Conservation (phyloP, 805 yeast genomes). For the Komagataella ulmi region DNA sequence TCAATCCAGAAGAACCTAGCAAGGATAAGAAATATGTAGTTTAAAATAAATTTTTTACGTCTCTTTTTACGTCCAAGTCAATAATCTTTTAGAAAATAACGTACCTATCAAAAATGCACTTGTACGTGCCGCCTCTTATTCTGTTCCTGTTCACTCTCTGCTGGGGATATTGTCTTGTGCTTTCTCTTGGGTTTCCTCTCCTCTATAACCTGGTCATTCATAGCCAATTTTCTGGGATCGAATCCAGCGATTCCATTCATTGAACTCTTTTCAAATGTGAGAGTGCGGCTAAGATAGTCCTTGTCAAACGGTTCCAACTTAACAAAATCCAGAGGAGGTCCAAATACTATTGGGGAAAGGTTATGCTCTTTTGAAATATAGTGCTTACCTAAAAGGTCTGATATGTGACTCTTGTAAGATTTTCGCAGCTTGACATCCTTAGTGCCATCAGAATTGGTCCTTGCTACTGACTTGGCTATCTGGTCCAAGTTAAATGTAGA, state of each 20-base stretch:
- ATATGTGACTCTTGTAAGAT: constrained; percentile 87
- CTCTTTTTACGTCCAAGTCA: neutral
- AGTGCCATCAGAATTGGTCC: constrained; percentile 78
- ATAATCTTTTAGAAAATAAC: neutral
- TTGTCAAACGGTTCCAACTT: constrained; percentile 36
- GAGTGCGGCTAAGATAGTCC: constrained; percentile 30
- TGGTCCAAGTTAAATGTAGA: constrained; percentile 52
- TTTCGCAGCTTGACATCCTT: constrained; percentile 89
- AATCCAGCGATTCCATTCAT: constrained; percentile 69
- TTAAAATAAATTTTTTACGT: neutral
- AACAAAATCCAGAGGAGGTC: constrained; percentile 25
- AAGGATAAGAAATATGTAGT: neutral
- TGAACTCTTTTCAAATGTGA: constrained; percentile 52
- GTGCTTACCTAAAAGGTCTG: constrained; percentile 74
- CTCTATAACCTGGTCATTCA: constrained; percentile 22
- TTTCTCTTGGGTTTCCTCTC: constrained; percentile 14
- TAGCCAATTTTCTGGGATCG: constrained; percentile 53
- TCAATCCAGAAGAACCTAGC: neutral
- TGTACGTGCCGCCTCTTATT: constrained; percentile 18
- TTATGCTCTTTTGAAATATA: constrained; percentile 36
- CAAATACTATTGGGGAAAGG: constrained; percentile 23
- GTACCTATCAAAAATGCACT: constrained; percentile 11
- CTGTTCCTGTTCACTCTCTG: constrained; percentile 8
- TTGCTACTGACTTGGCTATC: constrained; percentile 69
- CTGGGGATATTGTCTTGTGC: constrained; percentile 8